Conservation (phyloP, 768 basidiomycete species). For the Macrolepiota dolichaula region DNA sequence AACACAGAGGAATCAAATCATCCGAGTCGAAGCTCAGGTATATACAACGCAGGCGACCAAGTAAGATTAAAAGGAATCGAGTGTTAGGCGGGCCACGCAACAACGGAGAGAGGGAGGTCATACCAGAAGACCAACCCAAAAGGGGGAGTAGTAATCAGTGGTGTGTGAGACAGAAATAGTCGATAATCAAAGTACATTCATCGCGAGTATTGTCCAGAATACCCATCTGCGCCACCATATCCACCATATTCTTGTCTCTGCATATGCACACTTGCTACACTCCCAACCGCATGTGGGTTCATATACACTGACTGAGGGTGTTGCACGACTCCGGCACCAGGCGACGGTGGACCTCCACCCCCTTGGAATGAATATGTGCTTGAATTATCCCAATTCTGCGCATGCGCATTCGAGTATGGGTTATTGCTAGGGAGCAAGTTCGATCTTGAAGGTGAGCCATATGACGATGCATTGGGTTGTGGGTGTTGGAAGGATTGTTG, state of each 20-base stretch:
- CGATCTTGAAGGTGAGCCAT: neutral
- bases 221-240: neutral
- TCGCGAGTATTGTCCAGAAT: constrained; percentile 4
- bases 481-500: neutral
- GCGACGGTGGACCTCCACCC: neutral
- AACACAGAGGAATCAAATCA: neutral
- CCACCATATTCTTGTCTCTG: constrained; percentile 6
- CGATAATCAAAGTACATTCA: constrained; percentile 6
- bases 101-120: neutral
- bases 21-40: neutral
- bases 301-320: neutral
- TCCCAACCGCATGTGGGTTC: constrained; percentile 7
- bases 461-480: neutral
- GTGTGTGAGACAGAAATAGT: neutral
- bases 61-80: neutral
- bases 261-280: constrained; percentile 8
- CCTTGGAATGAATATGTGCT: constrained; percentile 6
- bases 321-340: neutral
- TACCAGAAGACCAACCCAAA: constrained; percentile 11
- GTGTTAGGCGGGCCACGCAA: neutral
- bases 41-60: neutral
- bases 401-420: neutral
- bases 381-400: neutral
- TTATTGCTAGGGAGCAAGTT: neutral
- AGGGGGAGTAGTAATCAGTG: neutral